A percentile compares a stretch with the other conserved stretches of the same genome.
phyloP scores from a whole-genome alignment of 148 eudicot species.

The Vaccinium darrowii region DNA sequence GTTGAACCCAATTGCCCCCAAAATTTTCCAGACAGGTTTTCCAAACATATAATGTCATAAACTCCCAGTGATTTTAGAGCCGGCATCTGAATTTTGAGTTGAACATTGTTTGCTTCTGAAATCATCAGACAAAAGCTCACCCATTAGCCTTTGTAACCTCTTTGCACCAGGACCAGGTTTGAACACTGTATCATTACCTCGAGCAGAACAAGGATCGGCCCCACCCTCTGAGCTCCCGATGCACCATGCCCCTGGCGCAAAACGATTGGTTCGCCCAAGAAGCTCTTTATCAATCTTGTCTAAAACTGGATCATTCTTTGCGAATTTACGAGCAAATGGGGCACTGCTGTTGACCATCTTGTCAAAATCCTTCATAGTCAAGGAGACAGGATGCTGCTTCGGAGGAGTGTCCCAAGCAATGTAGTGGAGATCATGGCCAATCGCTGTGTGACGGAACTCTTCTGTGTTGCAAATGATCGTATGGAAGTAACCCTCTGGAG shows the following conservation, averaged over 20 bases:
- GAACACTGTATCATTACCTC: conserved; percentile 69
- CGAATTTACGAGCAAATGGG: conserved; percentile 81
- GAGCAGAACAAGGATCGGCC: conserved; percentile 64
- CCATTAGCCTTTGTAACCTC: conserved; percentile 57
- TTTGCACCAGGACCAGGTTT: conserved; percentile 72
- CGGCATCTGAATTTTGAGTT: not conserved
- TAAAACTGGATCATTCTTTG: conserved; percentile 61
- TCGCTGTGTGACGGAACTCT: conserved; percentile 62
- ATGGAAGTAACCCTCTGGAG: conserved; percentile 97
- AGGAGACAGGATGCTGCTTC: conserved; percentile 77
- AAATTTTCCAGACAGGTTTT: conserved; percentile 14
- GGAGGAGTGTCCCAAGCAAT: conserved; percentile 98
- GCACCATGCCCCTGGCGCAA: conserved; percentile 96
- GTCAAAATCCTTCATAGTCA: conserved; percentile 67
- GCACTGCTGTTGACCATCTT: conserved; percentile 92
- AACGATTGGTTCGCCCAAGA: conserved; percentile 60
- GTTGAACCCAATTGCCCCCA: not conserved
- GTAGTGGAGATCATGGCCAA: conserved; percentile 93
- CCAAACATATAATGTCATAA: not conserved
- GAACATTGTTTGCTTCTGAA: conserved; percentile 66
- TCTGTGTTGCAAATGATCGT: conserved; percentile 84
- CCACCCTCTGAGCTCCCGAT: conserved; percentile 52
- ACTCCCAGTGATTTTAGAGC: not conserved
- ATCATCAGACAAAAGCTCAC: conserved; percentile 55
- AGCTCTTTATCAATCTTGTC: conserved; percentile 82